phyloP scores from a whole-genome alignment of 225 moss, liverwort and hornwort genomes.

The Thuidium tamariscinum region DNA sequence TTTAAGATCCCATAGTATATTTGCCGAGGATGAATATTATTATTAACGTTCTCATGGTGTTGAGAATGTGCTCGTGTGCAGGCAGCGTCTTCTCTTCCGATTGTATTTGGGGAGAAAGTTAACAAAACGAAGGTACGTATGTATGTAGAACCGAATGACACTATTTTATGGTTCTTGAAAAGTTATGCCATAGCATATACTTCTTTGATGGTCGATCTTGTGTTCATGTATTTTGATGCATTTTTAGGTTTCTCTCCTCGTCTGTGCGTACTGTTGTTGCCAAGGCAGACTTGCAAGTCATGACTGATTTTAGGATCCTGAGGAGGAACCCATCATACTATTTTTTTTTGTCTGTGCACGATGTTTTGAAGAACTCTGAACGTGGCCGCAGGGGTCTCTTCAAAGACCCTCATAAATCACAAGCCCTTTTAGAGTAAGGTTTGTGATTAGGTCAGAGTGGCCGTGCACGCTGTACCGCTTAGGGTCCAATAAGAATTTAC shows the following conservation, averaged over 20 bases:
- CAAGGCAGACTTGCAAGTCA: not conserved
- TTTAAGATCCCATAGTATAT: not conserved
- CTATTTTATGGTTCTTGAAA: not conserved
- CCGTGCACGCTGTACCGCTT: not conserved
- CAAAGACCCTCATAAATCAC: not conserved
- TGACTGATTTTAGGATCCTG: not conserved
- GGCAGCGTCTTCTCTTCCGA: constrained; percentile 58
- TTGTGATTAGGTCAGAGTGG: not conserved
- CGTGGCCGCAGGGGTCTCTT: not conserved
- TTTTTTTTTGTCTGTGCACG: not conserved
- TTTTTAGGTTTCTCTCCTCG: not conserved
- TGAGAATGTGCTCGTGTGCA: constrained; percentile 17
- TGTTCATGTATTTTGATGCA: not conserved
- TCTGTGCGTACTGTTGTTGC: not conserved
- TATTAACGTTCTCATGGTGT: not conserved
- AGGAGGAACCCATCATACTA: not conserved
- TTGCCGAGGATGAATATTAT: not conserved
- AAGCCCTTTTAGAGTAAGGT: not conserved
- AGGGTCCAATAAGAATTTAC: not conserved
- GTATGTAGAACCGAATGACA: not conserved
- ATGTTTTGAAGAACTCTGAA: not conserved
- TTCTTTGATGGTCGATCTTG: not conserved
- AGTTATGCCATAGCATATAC: not conserved
- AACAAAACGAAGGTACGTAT: constrained; percentile 65
- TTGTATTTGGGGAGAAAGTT: constrained; percentile 76